Conservation (phyloP, 257 asterid species). For the Echium plantagineum region DNA sequence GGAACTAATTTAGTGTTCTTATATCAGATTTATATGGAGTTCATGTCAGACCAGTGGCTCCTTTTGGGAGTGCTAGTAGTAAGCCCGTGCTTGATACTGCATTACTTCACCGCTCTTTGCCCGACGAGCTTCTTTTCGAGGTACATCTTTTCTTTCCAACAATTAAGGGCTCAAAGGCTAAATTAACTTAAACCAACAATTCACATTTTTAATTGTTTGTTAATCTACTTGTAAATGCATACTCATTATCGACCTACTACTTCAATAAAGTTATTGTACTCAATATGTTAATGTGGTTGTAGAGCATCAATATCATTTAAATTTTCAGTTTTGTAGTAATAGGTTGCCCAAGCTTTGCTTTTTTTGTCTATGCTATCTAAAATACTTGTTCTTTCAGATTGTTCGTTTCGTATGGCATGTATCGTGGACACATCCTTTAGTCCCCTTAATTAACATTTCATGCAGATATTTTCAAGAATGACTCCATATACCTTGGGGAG, state of each 20-base stretch:
- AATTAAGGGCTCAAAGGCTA: too few species aligned
- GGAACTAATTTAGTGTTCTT: background rate
- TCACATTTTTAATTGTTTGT: too few species aligned
- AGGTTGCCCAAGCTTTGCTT: too few species aligned
- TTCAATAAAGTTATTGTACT: too few species aligned
- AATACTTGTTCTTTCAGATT: background rate
- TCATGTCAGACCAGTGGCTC: slow-evolving; percentile 76
- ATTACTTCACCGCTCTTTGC: slow-evolving; percentile 60
- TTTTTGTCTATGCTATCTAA: background rate
- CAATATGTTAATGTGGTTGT: too few species aligned
- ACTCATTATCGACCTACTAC: too few species aligned
- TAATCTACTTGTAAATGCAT: too few species aligned
- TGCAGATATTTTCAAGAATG: slow-evolving; percentile 70
- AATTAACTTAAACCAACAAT: too few species aligned
- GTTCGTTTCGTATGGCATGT: background rate
- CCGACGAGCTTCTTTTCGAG: slow-evolving; percentile 89
- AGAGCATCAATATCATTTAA: too few species aligned
- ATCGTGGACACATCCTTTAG: background rate
- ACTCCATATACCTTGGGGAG: slow-evolving; percentile 70
- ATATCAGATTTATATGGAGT: slow-evolving; percentile 79
- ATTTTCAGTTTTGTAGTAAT: too few species aligned
- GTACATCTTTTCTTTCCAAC: slow-evolving; percentile 25
- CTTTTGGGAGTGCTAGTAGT: slow-evolving; percentile 59
- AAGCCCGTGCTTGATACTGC: slow-evolving; percentile 52
- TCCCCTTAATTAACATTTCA: slow-evolving; percentile 7